Conservation (phyloP, 371 early-diverging fungal genomes). For the Mucor mucedo region DNA sequence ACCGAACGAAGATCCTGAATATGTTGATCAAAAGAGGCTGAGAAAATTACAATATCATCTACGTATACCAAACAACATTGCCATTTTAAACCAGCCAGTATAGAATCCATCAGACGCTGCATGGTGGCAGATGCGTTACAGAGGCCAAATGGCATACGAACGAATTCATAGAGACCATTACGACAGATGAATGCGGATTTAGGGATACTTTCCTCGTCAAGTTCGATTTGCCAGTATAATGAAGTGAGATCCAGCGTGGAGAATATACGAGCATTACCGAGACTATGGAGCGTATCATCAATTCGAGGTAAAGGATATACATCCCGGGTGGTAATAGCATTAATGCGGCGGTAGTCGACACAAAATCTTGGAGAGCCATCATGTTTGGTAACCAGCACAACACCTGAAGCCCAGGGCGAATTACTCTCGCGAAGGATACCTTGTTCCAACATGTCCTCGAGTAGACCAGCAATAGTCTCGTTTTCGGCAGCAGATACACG, state of each 20-base stretch:
- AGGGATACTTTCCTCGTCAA: slow-evolving; percentile 10
- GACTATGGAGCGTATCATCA: no score
- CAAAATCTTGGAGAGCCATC: slow-evolving; percentile 42
- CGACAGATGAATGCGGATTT: slow-evolving; percentile 33
- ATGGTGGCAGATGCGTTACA: slow-evolving; percentile 38
- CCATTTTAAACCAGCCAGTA: slow-evolving; percentile 32
- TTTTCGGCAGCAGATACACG: slow-evolving; percentile 16
- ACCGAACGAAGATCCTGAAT: slow-evolving; percentile 8
- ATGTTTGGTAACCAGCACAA: slow-evolving; percentile 34
- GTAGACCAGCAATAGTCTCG: slow-evolving; percentile 18
- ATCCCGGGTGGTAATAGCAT: slow-evolving; percentile 36
- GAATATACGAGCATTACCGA: slow-evolving; percentile 35
- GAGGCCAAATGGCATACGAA: slow-evolving; percentile 49
- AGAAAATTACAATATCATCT: no score
- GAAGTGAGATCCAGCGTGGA: slow-evolving; percentile 16
- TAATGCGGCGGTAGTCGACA: slow-evolving; percentile 36
- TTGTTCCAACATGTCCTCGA: slow-evolving; percentile 29
- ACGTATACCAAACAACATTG: no score
- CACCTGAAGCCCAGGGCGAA: slow-evolving; percentile 20
- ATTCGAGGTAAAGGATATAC: no score
- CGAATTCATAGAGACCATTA: slow-evolving; percentile 1
- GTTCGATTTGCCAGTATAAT: slow-evolving; percentile 17
- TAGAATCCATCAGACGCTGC: slow-evolving; percentile 38
- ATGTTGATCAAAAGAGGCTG: no score
- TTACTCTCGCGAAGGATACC: slow-evolving; percentile 26